Evolutionary conservation across 1,284 basidiomycete genomes (phyloP).

Genomic region (Meripilus lineatus): DNA sequence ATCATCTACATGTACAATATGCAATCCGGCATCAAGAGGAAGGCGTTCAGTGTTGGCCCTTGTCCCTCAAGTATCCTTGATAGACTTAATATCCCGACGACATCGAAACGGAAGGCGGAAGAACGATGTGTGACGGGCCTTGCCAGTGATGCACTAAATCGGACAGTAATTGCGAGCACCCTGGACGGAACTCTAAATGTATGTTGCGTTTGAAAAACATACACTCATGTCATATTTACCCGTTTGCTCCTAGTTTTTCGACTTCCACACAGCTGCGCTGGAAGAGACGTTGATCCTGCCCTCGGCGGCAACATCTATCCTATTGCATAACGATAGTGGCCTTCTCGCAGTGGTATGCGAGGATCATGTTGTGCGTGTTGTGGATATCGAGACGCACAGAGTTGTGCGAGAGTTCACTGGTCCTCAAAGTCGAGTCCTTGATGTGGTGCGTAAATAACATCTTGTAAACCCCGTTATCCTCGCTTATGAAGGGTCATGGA

Average conservation of each 20-base stretch:
- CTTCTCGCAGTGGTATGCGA: conserved; percentile 85
- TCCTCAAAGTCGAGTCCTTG: conserved; percentile 77
- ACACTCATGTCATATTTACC: not conserved
- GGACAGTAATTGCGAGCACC: conserved; percentile 77
- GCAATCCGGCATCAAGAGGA: conserved; percentile 89
- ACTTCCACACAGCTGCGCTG: conserved; percentile 83
- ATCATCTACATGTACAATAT: conserved; percentile 90
- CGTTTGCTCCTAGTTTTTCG: conserved; percentile 74
- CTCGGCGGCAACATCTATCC: conserved; percentile 66
- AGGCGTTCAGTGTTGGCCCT: conserved; percentile 65
- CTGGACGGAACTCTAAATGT: conserved; percentile 88
- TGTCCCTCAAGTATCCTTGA: conserved; percentile 50
- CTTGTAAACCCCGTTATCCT: not conserved
- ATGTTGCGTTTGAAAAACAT: conserved; percentile 27
- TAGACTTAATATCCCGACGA: conserved; percentile 25
- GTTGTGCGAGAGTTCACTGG: conserved; percentile 86
- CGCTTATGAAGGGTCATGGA: not conserved
- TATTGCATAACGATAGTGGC: conserved; percentile 82
- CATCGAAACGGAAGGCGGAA: conserved; percentile 40
- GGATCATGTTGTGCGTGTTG: conserved; percentile 77
- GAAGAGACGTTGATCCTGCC: conserved; percentile 66
- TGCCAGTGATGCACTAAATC: conserved; percentile 84
- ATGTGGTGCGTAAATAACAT: conserved; percentile 54
- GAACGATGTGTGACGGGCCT: conserved; percentile 77
- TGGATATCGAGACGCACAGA: conserved; percentile 89